phyloP scores from a whole-genome alignment of 768 basidiomycete genomes.

The Phylloporus arenicola region DNA sequence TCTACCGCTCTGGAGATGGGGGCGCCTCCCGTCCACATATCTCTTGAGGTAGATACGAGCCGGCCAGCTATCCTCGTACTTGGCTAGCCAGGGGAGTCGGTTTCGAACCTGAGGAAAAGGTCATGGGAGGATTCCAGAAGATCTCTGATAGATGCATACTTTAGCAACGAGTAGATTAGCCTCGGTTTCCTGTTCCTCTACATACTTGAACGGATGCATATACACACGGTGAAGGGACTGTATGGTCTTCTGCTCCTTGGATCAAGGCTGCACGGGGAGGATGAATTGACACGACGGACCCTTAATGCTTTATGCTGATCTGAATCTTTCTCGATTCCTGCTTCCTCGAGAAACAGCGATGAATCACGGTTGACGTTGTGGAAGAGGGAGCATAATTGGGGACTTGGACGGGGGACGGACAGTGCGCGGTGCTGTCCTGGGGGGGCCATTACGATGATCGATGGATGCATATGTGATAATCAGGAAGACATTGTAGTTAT shows the following conservation, averaged over 20 bases:
- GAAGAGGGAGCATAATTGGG: neutral
- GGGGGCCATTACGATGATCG: neutral
- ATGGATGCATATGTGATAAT: neutral
- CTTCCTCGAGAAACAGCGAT: neutral
- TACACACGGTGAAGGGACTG: neutral
- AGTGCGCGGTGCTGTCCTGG: no score
- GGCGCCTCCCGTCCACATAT: conserved; percentile 9
- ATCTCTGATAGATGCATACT: neutral
- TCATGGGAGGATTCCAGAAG: neutral
- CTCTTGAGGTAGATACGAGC: conserved; percentile 18
- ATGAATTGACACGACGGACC: neutral
- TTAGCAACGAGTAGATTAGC: conserved; percentile 8
- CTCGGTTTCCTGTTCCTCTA: conserved; percentile 12
- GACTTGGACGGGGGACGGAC: conserved; percentile 4
- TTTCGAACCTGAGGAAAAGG: conserved; percentile 3
- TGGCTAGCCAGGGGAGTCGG: conserved; percentile 15
- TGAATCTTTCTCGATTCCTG: neutral
- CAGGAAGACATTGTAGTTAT: neutral
- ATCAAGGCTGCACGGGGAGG: neutral
- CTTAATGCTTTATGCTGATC: conserved; percentile 5
- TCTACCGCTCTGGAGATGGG: neutral
- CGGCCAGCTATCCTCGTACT: conserved; percentile 17
- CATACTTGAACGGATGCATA: conserved; percentile 12
- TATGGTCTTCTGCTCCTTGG: conserved; percentile 5
- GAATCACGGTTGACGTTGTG: neutral